Conservation (phyloP, 495 filamentous ascomycete species). For the Neurospora sp. region DNA sequence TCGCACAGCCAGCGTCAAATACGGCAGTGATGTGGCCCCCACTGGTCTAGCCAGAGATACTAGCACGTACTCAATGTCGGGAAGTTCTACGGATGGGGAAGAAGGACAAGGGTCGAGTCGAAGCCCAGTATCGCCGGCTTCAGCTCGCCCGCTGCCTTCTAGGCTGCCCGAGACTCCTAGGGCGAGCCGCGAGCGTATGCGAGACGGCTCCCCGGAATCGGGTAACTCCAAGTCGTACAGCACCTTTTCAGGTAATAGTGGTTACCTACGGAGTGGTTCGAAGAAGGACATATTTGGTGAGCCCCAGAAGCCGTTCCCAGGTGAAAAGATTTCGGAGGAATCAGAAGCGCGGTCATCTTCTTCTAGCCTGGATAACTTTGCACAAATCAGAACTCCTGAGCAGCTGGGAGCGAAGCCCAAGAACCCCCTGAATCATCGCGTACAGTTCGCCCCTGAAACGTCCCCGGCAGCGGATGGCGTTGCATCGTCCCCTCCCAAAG, state of each 20-base stretch:
- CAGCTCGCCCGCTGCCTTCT: slow-evolving; percentile 13
- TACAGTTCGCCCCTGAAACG: slow-evolving; percentile 34
- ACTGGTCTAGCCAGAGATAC: slow-evolving; percentile 40
- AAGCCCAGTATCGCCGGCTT: slow-evolving; percentile 21
- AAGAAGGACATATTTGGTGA: slow-evolving; percentile 51
- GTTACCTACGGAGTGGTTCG: slow-evolving; percentile 35
- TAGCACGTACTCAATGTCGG: slow-evolving; percentile 36
- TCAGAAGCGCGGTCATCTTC: slow-evolving; percentile 38
- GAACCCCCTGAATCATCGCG: slow-evolving; percentile 49
- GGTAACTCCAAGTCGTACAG: slow-evolving; percentile 21
- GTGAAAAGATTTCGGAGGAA: slow-evolving; percentile 87
- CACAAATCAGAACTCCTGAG: slow-evolving; percentile 12
- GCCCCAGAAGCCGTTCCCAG: slow-evolving; percentile 47
- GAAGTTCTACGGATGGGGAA: slow-evolving; percentile 40
- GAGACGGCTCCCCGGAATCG: slow-evolving; percentile 11
- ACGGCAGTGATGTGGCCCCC: slow-evolving; percentile 36
- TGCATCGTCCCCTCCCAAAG: slow-evolving; percentile 32
- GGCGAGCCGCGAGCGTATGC: slow-evolving; percentile 22
- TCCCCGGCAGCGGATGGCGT: slow-evolving; percentile 7
- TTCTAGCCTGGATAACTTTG: slow-evolving; percentile 1
- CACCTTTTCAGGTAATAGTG: slow-evolving; percentile 11
- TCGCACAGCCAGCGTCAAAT: slow-evolving; percentile 47
- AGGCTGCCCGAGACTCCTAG: slow-evolving; percentile 16
- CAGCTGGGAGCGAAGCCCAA: slow-evolving; percentile 41
- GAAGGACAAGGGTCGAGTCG: slow-evolving; percentile 17